Percentiles rank a stretch among this genome's conserved stretches.
phyloP scores from a whole-genome alignment of 257 asterid genomes.

The Solanum chmielewskii region DNA sequence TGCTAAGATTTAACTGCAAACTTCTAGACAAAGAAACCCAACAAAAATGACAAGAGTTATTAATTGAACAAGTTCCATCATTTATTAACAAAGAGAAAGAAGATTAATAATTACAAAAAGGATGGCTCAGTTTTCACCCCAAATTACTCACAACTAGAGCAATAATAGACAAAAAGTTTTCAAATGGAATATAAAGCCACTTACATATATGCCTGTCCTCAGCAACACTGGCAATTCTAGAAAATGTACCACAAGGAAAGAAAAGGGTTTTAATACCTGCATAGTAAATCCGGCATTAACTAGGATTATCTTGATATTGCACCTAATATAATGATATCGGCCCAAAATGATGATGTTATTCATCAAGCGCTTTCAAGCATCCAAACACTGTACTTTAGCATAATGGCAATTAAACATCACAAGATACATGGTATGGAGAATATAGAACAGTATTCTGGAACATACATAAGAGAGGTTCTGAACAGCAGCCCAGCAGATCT shows the following conservation, averaged over 20 bases:
- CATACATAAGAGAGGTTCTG: slow-evolving; percentile 88
- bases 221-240: slow-evolving; percentile 69
- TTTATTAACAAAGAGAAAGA: background rate
- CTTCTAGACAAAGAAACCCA: background rate
- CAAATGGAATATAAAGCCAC: slow-evolving; percentile 15
- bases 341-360: background rate
- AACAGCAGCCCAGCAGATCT: slow-evolving; percentile 85
- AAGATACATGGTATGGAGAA: background rate
- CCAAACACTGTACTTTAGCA: background rate
- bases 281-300: background rate
- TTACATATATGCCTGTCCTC: slow-evolving; percentile 58
- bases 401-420: background rate
- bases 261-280: slow-evolving; percentile 70
- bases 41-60: background rate
- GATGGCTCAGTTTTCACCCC: background rate
- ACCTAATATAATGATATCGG: background rate
- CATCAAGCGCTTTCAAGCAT: background rate
- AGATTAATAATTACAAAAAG: background rate
- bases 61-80: background rate
- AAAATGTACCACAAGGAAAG: slow-evolving; percentile 79
- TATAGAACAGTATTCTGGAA: background rate
- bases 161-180: background rate
- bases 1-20: background rate
- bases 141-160: background rate
- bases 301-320: background rate